Percentiles rank a stretch among this genome's conserved stretches.
These are phyloP conservation scores for Entophlyctis luteolus DNA, from an alignment of 192 early-diverging fungal genomes.

Conservation along the genomic window DNA sequence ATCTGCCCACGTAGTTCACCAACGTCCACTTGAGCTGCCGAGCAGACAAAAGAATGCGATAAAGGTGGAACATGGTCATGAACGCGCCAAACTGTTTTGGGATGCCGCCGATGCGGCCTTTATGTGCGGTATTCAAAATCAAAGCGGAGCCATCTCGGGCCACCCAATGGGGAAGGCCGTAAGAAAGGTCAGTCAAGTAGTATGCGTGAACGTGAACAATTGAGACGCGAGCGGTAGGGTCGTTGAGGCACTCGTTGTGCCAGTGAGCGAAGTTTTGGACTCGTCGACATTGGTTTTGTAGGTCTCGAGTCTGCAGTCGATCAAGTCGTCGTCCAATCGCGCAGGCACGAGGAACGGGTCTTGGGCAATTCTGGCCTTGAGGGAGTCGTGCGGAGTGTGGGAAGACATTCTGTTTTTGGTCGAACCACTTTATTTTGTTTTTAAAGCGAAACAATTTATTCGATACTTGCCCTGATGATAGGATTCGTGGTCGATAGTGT, in stretches of 20 bases:
- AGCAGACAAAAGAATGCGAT: not conserved
- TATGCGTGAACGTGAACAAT: not conserved
- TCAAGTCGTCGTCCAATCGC: no score
- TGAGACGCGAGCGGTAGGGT: not conserved
- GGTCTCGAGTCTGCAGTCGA: no score
- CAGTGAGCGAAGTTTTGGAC: not conserved
- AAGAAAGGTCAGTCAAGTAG: not conserved
- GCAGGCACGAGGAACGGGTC: no score
- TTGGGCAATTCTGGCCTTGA: no score
- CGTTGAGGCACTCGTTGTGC: not conserved
- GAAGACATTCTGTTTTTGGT: no score
- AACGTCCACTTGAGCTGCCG: not conserved
- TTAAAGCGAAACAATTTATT: no score
- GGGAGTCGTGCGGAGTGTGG: no score
- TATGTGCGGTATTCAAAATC: not conserved
- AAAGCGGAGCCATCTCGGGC: not conserved
- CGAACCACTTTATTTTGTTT: no score
- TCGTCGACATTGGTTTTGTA: no score
- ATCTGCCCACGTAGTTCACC: no score
- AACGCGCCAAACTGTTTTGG: not conserved
- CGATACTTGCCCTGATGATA: no score
- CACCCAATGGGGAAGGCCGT: not conserved
- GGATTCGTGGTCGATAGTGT: no score
- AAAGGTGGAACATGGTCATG: not conserved
- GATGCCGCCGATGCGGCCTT: not conserved